Evolutionary conservation across 2,329 filamentous ascomycete species (phyloP).

Genomic region (Westerdykella aurantiaca): DNA sequence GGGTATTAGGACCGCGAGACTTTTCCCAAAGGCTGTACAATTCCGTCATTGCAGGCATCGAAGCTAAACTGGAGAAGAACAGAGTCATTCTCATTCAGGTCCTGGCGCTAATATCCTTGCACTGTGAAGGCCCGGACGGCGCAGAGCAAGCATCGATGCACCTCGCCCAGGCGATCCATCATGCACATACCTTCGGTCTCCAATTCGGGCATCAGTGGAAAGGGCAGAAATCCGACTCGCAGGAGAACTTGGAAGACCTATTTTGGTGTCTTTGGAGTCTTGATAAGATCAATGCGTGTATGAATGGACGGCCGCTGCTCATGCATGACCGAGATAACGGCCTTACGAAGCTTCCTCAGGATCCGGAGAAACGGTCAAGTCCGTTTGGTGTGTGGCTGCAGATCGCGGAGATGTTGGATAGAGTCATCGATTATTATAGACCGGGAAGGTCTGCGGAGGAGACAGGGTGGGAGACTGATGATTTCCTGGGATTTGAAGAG

Average conservation of each 20-base stretch:
- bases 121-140: constrained; percentile 45
- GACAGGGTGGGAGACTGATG: constrained; percentile 44
- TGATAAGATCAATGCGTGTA: constrained; percentile 44
- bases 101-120: constrained; percentile 43
- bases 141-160: constrained; percentile 45
- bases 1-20: constrained; percentile 36
- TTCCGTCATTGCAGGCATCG: constrained; percentile 38
- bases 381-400: constrained; percentile 46
- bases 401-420: constrained; percentile 42
- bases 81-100: constrained; percentile 44
- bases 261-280: constrained; percentile 49
- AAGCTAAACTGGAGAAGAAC: constrained; percentile 41
- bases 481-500: constrained; percentile 43
- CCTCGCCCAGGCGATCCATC: constrained; percentile 45
- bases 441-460: constrained; percentile 37
- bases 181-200: constrained; percentile 46
- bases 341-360: constrained; percentile 37
- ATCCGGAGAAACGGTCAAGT: constrained; percentile 41
- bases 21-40: constrained; percentile 44
- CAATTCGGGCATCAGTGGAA: constrained; percentile 41
- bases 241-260: constrained; percentile 40
- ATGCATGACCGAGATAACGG: constrained; percentile 47
- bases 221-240: constrained; percentile 33
- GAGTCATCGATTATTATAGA: constrained; percentile 45
- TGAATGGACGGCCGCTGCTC: constrained; percentile 44